Evolutionary conservation across 345 rosid genomes (phyloP).

Genomic region (Ceriops decandra): DNA sequence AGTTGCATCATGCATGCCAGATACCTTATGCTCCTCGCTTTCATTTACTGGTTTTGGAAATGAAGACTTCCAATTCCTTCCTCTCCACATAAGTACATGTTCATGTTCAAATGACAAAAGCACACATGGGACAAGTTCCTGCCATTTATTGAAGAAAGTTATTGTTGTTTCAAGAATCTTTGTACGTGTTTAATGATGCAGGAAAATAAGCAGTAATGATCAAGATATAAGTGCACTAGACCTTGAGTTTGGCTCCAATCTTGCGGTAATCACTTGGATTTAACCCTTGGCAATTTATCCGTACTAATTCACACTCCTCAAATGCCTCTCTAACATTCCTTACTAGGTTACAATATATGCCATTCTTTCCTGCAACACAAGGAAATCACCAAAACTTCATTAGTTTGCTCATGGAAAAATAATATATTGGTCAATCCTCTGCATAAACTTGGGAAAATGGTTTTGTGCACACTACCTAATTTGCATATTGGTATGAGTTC

Average conservation of each 20-base stretch:
- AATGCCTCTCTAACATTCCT: slow-evolving; percentile 76
- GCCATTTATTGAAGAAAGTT: slow-evolving; percentile 18
- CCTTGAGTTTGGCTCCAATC: slow-evolving; percentile 95
- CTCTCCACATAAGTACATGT: slow-evolving; percentile 84
- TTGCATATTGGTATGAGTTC: slow-evolving; percentile 69
- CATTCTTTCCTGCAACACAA: slow-evolving; percentile 65
- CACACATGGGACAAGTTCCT: slow-evolving; percentile 91
- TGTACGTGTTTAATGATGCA: not conserved
- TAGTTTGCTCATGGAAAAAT: slow-evolving; percentile 2
- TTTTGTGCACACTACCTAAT: slow-evolving; percentile 45
- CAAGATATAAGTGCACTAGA: slow-evolving; percentile 21
- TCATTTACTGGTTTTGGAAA: slow-evolving; percentile 32
- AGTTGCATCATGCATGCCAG: slow-evolving; percentile 23
- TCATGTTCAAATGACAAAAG: slow-evolving; percentile 74
- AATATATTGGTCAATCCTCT: not conserved
- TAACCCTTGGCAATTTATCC: slow-evolving; percentile 73
- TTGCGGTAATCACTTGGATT: slow-evolving; percentile 72
- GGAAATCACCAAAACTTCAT: slow-evolving; percentile 14
- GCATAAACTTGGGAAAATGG: slow-evolving; percentile 2
- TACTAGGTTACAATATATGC: slow-evolving; percentile 68
- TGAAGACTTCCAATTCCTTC: slow-evolving; percentile 66
- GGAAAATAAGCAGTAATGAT: not conserved
- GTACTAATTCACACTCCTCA: slow-evolving; percentile 87
- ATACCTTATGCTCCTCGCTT: slow-evolving; percentile 23
- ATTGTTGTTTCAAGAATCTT: not conserved